Percentiles rank a stretch among this genome's conserved stretches.
Conservation (phyloP, 2,329 filamentous ascomycete species). For the Aspergillus neotritici region DNA sequence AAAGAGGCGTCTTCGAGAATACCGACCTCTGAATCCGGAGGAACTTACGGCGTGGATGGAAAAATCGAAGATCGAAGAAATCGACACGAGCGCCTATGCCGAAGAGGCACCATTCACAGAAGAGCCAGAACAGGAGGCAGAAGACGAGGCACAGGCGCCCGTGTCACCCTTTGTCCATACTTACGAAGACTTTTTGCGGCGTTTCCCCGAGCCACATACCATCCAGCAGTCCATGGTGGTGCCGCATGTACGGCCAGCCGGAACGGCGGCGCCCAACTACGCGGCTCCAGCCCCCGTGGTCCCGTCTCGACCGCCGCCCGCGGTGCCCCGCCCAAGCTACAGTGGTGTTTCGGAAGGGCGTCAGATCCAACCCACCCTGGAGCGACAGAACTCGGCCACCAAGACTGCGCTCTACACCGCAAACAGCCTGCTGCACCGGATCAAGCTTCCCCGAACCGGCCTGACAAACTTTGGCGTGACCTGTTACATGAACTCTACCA, state of each 20-base stretch:
- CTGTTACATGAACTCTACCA: constrained; percentile 87
- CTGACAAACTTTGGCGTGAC: constrained; percentile 74
- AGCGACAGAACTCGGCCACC: constrained; percentile 41
- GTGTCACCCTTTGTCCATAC: constrained; percentile 55
- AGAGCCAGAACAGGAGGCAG: constrained; percentile 40
- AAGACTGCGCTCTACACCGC: constrained; percentile 41
- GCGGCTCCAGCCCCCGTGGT: constrained; percentile 50
- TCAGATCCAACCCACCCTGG: constrained; percentile 40
- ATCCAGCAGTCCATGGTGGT: constrained; percentile 54
- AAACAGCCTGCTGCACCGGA: constrained; percentile 38
- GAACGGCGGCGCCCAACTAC: constrained; percentile 28
- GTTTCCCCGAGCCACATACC: constrained; percentile 67
- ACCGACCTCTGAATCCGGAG: constrained; percentile 69
- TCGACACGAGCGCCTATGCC: constrained; percentile 39
- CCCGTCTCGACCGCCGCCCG: constrained; percentile 61
- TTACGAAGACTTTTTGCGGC: constrained; percentile 76
- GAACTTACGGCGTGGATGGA: constrained; percentile 79
- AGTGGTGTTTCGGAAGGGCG: constrained; percentile 67
- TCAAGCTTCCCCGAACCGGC: constrained; percentile 61
- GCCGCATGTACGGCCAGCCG: constrained; percentile 27
- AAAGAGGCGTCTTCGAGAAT: constrained; percentile 53
- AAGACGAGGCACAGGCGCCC: constrained; percentile 41
- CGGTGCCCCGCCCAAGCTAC: constrained; percentile 66
- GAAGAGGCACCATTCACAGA: constrained; percentile 35
- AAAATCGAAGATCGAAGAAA: constrained; percentile 62